These are phyloP conservation scores for Cyathus striatus DNA, from an alignment of 768 basidiomycete species.

Conservation along the genomic window DNA sequence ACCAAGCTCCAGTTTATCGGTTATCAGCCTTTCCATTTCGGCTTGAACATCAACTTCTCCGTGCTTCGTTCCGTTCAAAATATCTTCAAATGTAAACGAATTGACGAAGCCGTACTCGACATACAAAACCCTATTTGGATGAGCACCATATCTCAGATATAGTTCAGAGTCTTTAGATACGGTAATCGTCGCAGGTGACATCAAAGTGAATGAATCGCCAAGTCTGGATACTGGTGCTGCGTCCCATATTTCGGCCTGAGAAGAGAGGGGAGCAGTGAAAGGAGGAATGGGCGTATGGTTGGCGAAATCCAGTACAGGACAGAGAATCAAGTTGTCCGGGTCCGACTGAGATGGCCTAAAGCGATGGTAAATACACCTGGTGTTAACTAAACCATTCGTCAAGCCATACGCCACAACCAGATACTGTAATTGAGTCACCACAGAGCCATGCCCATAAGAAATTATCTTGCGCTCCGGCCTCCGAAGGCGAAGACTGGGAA, in stretches of 20 bases:
- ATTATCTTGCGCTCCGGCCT: constrained; percentile 24
- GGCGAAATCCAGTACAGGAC: constrained; percentile 88
- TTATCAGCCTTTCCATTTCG: constrained; percentile 46
- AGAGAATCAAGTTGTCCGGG: constrained; percentile 79
- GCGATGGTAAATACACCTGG: constrained; percentile 79
- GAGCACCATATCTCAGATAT: constrained; percentile 73
- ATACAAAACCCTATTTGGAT: constrained; percentile 73
- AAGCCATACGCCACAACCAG: background rate
- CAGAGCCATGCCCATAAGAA: constrained; percentile 93
- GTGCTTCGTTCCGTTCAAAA: constrained; percentile 16
- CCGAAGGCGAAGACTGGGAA: background rate
- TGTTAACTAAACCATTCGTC: constrained; percentile 62
- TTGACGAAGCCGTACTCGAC: constrained; percentile 89
- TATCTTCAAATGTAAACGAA: constrained; percentile 17
- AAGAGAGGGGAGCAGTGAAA: constrained; percentile 36
- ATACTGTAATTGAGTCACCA: constrained; percentile 39
- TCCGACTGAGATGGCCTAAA: constrained; percentile 42
- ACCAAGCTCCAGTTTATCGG: constrained; percentile 31
- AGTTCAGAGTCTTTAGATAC: constrained; percentile 59
- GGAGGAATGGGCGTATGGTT: constrained; percentile 56
- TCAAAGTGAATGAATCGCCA: constrained; percentile 45
- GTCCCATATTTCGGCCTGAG: constrained; percentile 30
- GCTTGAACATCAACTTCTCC: constrained; percentile 65
- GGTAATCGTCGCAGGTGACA: constrained; percentile 37
- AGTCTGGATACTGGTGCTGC: constrained; percentile 24